phyloP scores from a whole-genome alignment of 1,139 yeast species.

The Hemisphaericaspora lyxosophila region DNA sequence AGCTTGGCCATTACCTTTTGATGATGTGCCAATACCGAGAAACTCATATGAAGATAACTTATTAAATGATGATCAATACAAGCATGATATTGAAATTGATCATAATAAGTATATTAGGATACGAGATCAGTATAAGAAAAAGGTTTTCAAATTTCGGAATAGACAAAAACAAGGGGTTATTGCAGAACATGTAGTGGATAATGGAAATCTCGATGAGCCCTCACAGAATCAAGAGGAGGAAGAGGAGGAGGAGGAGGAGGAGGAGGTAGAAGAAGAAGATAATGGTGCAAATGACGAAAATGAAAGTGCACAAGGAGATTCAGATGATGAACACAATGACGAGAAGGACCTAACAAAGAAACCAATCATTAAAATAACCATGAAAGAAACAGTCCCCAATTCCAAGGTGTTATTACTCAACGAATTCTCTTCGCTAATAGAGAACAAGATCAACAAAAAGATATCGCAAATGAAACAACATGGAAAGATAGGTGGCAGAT shows the following conservation, averaged over 20 bases:
- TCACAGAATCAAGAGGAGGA: constrained; percentile 2
- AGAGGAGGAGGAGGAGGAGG: neutral
- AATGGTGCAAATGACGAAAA: neutral
- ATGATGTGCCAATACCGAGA: constrained; percentile 38
- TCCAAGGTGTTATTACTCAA: constrained; percentile 34
- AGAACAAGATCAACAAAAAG: constrained; percentile 26
- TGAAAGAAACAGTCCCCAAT: constrained; percentile 20
- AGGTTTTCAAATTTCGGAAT: neutral
- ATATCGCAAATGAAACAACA: constrained; percentile 14
- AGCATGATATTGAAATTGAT: constrained; percentile 18
- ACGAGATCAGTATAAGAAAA: neutral
- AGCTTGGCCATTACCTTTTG: constrained; percentile 45
- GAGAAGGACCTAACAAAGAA: constrained; percentile 1
- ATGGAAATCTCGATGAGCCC: neutral
- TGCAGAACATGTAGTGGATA: constrained; percentile 4
- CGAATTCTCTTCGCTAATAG: constrained; percentile 41
- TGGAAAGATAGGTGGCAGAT: constrained; percentile 4
- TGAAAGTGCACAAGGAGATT: constrained; percentile 6
- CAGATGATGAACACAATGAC: constrained; percentile 1
- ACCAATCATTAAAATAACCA: constrained; percentile 10
- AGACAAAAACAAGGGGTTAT: constrained; percentile 3
- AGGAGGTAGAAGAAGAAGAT: constrained; percentile 2
- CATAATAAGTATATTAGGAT: constrained; percentile 5
- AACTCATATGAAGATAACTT: constrained; percentile 23
- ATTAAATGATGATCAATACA: constrained; percentile 16